Conservation (phyloP, 164 flowering plant genomes). For the Vitis amurensis region DNA sequence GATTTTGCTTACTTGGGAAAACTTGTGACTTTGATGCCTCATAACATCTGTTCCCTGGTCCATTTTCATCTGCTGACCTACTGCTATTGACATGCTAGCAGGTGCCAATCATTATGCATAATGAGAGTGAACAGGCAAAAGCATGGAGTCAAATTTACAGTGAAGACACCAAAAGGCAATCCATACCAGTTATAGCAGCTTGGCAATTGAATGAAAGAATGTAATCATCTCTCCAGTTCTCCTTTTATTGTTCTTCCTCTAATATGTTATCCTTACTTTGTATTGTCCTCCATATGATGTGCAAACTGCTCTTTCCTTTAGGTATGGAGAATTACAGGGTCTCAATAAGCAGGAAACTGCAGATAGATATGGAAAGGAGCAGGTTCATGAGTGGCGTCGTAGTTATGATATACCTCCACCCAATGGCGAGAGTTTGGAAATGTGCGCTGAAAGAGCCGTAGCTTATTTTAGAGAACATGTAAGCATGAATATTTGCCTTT, state of each 20-base stretch:
- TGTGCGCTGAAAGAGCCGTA: slow-evolving; percentile 99
- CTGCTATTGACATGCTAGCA: slow-evolving; percentile 19
- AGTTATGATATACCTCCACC: slow-evolving; percentile 98
- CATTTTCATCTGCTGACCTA: background rate
- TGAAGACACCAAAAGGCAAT: slow-evolving; percentile 86
- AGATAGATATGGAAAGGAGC: slow-evolving; percentile 85
- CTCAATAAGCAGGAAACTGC: slow-evolving; percentile 99
- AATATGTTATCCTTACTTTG: background rate
- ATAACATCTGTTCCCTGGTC: background rate
- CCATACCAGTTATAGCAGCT: slow-evolving; percentile 87
- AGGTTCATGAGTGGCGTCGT: slow-evolving; percentile 97
- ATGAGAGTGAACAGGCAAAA: slow-evolving; percentile 83
- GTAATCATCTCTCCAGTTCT: slow-evolving; percentile 33
- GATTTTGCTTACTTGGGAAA: background rate
- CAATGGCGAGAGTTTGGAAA: slow-evolving; percentile 97
- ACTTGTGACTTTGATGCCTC: background rate
- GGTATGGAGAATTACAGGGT: slow-evolving; percentile 99
- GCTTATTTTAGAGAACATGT: slow-evolving; percentile 89
- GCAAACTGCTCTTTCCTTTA: slow-evolving; percentile 18
- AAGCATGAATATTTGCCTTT: slow-evolving; percentile 7
- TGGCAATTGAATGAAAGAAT: slow-evolving; percentile 99
- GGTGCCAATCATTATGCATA: slow-evolving; percentile 89
- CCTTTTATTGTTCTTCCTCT: background rate
- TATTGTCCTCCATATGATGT: background rate
- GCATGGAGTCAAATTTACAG: slow-evolving; percentile 88